Base-by-base conservation (phyloP, 1,139 yeast genomes). In the Schizosaccharomyces versatilis region DNA sequence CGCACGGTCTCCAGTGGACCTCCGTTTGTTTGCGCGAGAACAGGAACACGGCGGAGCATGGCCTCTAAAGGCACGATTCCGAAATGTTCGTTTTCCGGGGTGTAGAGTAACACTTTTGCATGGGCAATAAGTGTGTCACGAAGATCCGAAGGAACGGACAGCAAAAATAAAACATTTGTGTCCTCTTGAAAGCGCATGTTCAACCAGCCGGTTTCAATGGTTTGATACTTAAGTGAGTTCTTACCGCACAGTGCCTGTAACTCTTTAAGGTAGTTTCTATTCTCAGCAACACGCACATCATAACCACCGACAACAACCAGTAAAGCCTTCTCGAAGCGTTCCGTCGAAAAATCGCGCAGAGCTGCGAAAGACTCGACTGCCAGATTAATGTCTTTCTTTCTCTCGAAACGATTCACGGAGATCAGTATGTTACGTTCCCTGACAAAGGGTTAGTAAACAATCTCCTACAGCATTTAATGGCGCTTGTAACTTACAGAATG, bases 61-160 rank as follows among this genome's bases (percentile, higher is more conserved):
- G 95, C 86, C 64, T 90, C 98, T 12, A 90, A 74, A 1, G 99
- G 99, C 3, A 93, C 99, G 59, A 90, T 93, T 12, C 99, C 99
- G 65, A 90, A 90, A 68, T 90, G 99, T 66, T 93, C 98, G 63
- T 77, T 76, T 0, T 82, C 74, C 1, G 99, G 98, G 0, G 99
- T 93, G 65, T 90, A 90, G 51, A 86, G 69, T 42, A 93, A 71
- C 56, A 83, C 62, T 55, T 76, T 73, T 1, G 90, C 74, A 9
- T 71, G 67, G 51, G 73, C 67, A 52, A 90, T 70, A 47, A 90
- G 72, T 0, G 78, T 71, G 54, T 80, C 79, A 64, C 86, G 85
- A 56, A 83, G 65, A 1, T 73, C 66, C 1, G 86, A 73, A 49
- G 81, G 74, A 6, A 90, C 77, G 0, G 95, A 84, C 0, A 95